Evolutionary conservation across 352 stramenopile genomes (phyloP).

Genomic region (Phytopythium vexans): DNA sequence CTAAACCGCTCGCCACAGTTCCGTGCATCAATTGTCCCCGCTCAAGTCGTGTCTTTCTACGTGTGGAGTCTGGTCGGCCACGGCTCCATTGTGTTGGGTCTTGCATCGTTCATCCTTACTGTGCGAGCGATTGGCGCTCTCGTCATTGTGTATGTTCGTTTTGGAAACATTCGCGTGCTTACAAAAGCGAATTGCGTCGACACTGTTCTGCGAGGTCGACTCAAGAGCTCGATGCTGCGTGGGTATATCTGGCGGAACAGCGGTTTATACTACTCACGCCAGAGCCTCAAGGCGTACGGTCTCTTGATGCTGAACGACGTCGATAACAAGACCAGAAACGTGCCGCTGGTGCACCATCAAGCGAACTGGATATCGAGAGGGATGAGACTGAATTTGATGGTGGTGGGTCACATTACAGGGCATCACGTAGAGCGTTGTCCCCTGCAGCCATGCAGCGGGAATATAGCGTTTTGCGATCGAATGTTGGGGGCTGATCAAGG

Average conservation of each 20-base stretch:
- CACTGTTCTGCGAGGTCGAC: constrained; percentile 5
- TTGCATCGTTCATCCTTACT: constrained; percentile 11
- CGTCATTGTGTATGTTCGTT: constrained; percentile 5
- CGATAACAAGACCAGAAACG: too few relatives aligned
- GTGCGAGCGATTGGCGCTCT: constrained; percentile 11
- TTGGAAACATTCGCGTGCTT: constrained; percentile 7
- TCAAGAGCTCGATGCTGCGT: constrained; percentile 9
- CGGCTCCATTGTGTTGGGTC: constrained; percentile 17
- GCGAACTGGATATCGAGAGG: not conserved
- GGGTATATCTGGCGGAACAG: constrained; percentile 11
- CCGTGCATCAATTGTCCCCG: constrained; percentile 4
- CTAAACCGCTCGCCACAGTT: constrained; percentile 17
- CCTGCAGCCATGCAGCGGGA: not conserved
- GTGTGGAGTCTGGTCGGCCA: constrained; percentile 29
- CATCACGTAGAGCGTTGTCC: not conserved
- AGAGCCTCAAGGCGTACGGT: constrained; percentile 15
- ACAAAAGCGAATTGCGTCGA: constrained; percentile 14
- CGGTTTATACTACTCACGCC: constrained; percentile 10
- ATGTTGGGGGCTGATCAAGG: not conserved
- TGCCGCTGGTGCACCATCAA: not conserved
- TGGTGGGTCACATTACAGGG: not conserved
- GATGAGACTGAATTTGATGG: not conserved
- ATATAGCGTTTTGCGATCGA: not conserved
- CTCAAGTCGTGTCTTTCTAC: constrained; percentile 16
- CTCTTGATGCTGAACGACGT: constrained; percentile 9